Percentiles rank a stretch among this genome's conserved stretches.
phyloP scores from a whole-genome alignment of 139 green algal genomes.

The Haematococcus sp. region DNA sequence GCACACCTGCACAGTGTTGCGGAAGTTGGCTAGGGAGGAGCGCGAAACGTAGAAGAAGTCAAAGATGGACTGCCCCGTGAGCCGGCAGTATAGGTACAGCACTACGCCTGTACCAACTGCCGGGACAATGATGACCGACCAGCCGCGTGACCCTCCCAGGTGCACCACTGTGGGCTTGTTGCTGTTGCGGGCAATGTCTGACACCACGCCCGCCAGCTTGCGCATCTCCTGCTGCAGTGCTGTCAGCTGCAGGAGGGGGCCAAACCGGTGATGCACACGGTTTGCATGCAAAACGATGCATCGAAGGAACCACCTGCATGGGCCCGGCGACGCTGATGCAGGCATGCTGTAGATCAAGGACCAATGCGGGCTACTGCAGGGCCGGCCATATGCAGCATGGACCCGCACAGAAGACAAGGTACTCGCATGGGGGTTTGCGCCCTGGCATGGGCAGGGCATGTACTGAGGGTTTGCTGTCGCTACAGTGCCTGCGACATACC shows the following conservation, averaged over 20 bases:
- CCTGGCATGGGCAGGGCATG: no score
- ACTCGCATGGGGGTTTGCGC: no score
- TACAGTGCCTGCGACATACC: no score
- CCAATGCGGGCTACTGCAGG: no score
- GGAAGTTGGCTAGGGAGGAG: constrained; percentile 19
- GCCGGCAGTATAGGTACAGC: constrained; percentile 29
- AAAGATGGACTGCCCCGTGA: constrained; percentile 15
- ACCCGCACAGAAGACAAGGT: no score
- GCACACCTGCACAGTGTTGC: constrained; percentile 15
- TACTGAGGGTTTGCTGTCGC: no score
- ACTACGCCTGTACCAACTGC: constrained; percentile 7
- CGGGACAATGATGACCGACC: constrained; percentile 18
- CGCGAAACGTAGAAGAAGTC: constrained; percentile 40
- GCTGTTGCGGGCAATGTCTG: constrained; percentile 22
- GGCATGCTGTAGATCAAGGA: no score
- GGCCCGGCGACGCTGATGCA: no score
- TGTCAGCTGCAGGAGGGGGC: constrained; percentile 5
- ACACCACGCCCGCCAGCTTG: constrained; percentile 24
- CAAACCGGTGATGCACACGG: no score
- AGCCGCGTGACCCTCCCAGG: constrained; percentile 1
- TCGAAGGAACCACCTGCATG: no score
- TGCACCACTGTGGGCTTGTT: constrained; percentile 9
- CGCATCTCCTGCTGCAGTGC: constrained; percentile 37
- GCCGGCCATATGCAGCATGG: no score
- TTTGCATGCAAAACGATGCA: no score